Base-by-base conservation (phyloP, 1,139 yeast genomes). In the Blastobotrys apis region DNA sequence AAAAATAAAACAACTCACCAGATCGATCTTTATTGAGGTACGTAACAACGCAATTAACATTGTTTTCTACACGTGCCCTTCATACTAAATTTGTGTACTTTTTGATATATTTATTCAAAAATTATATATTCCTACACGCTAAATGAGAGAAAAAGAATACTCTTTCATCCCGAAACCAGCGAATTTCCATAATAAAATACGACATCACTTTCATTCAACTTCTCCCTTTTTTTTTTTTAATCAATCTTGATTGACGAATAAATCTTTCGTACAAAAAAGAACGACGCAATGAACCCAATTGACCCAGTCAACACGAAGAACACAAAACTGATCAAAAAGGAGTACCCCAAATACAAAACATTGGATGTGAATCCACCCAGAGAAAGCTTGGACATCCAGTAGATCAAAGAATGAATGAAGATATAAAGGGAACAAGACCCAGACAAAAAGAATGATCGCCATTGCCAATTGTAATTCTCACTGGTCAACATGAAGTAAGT, bases 401-500 rank as follows among this genome's bases (percentile, higher is more conserved):
- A 69, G 53, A 84, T 71, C 50, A 88, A 70, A 3, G 97, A 81
- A 65, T 92, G 95, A 45, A 87, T 58, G 66, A 88, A 87, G 33
- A 90, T 84, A 64, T 90, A 94, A 46, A 83, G 58, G 0, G 95
- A 75, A 65, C 95, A 83, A 22, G 97, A 94, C 42, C 96, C 97
- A 23, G 96, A 94, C 49, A 88, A 75, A 58, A 83, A 76, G 57
- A 90, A 73, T 8, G 95, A 79, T 64, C 90, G 81, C 98, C 98
- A 92, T 62, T 88, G 97, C 99, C 99, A 92, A 64, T 81, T 80
- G 71, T 94, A 90, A 65, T 92, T 86, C 63, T 92, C 98, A 37
- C 88, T 73, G 62, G 96, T 87, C 53, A 94, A 74, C 9, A 90
- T 77, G 69, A 85, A 84, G 67, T 92, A 92, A 32, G 85, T 78